Evolutionary conservation across 441 rosid species (phyloP).

Genomic region (Adansonia gregorii): DNA sequence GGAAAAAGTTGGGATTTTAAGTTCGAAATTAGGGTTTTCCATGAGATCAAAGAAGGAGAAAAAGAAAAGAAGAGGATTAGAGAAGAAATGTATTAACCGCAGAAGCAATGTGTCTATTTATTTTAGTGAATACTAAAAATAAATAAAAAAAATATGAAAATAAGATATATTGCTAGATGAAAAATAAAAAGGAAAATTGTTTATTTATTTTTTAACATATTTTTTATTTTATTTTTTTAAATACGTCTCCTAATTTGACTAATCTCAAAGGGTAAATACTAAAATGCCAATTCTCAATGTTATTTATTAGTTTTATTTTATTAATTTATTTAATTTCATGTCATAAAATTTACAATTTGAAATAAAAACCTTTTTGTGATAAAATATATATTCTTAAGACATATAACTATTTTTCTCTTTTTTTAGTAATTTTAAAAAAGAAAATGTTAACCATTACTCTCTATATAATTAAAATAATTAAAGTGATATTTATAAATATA

Average conservation of each 20-base stretch:
- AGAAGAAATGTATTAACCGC: conserved; percentile 36
- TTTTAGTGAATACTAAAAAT: conserved; percentile 26
- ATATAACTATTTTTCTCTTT: no score
- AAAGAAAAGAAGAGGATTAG: conserved; percentile 39
- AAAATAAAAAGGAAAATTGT: not conserved
- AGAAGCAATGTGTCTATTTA: conserved; percentile 27
- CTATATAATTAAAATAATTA: no score
- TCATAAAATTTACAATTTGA: no score
- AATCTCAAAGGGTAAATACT: no score
- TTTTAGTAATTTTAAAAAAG: no score
- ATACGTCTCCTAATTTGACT: not conserved
- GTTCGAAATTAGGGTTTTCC: conserved; percentile 50
- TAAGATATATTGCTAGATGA: not conserved
- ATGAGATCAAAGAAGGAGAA: conserved; percentile 43
- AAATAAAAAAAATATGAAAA: not conserved
- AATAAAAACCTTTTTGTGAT: no score
- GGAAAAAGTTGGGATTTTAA: not conserved
- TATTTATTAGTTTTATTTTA: no score
- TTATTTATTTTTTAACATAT: not conserved
- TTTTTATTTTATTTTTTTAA: not conserved
- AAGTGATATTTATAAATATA: no score
- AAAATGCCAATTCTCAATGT: no score
- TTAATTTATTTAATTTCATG: no score
- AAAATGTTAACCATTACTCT: no score
- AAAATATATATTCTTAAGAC: no score